These are phyloP conservation scores for Adiantum capillusveneris DNA, from an alignment of 75 land plant genomes.

Conservation along the genomic window DNA sequence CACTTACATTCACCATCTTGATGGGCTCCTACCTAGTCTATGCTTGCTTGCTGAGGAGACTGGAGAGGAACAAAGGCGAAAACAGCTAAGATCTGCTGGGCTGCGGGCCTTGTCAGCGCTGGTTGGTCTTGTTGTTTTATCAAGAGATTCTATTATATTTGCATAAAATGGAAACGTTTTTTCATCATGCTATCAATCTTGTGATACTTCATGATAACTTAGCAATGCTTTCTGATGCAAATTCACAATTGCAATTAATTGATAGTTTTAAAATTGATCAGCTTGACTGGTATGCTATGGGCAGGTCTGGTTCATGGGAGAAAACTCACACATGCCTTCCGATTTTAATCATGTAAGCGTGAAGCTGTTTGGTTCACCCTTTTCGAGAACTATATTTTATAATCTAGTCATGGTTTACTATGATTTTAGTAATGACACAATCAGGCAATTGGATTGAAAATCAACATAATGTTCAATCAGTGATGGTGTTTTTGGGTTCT, in stretches of 20 bases:
- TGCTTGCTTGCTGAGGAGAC: slow-evolving; percentile 67
- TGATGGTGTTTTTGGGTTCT: neutral
- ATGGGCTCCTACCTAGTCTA: slow-evolving; percentile 62
- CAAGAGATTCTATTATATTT: too few species aligned
- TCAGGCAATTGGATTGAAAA: too few species aligned
- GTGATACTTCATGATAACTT: too few species aligned
- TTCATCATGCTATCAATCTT: too few species aligned
- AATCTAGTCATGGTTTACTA: too few species aligned
- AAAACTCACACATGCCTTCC: slow-evolving; percentile 73
- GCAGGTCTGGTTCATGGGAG: slow-evolving; percentile 92
- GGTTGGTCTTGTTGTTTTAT: slow-evolving; percentile 33
- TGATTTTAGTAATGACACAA: too few species aligned
- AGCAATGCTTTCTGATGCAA: neutral
- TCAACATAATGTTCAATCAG: neutral
- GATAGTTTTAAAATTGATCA: slow-evolving; percentile 8
- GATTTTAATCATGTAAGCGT: slow-evolving; percentile 81
- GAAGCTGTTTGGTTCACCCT: too few species aligned
- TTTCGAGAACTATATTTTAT: too few species aligned
- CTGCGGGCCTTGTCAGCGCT: slow-evolving; percentile 76
- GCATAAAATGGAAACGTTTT: too few species aligned
- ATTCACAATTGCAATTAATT: neutral
- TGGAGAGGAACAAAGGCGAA: slow-evolving; percentile 44
- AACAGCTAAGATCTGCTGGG: slow-evolving; percentile 56
- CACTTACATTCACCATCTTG: slow-evolving; percentile 85
- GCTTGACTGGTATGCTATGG: too few species aligned